Percentiles rank a stretch among this genome's conserved stretches.
Conservation (phyloP, 2,329 filamentous ascomycete genomes). For the Pestalotiopsis sp. region DNA sequence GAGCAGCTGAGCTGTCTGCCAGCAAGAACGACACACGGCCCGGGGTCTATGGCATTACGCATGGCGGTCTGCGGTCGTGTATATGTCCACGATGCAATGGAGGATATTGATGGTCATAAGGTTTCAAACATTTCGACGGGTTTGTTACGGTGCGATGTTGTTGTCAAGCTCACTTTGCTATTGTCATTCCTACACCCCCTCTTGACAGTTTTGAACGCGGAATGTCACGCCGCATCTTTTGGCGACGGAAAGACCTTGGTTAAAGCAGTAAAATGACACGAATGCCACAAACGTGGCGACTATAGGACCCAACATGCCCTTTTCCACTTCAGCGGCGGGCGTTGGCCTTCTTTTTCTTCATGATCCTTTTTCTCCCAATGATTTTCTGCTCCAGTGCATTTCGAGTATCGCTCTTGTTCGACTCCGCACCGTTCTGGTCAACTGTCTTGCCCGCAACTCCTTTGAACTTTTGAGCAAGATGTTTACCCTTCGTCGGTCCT, state of each 20-base stretch:
- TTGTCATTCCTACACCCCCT: too few relatives aligned
- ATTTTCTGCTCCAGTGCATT: slow-evolving; percentile 67
- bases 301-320: neutral
- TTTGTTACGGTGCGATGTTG: neutral
- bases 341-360: slow-evolving; percentile 68
- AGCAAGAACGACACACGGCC: neutral
- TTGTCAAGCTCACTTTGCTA: too few relatives aligned
- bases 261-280: neutral
- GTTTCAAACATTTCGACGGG: neutral
- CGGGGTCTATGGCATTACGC: neutral
- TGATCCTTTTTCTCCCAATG: slow-evolving; percentile 82
- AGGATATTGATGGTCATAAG: neutral
- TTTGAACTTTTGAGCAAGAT: slow-evolving; percentile 16
- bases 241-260: too few relatives aligned
- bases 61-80: too few relatives aligned
- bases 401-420: slow-evolving; percentile 30
- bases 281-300: neutral
- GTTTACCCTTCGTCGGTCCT: slow-evolving; percentile 14
- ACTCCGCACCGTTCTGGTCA: slow-evolving; percentile 12
- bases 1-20: neutral
- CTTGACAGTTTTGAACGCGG: too few relatives aligned
- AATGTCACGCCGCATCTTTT: too few relatives aligned
- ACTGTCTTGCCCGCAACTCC: slow-evolving; percentile 19
- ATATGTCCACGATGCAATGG: too few relatives aligned
- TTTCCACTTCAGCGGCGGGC: slow-evolving; percentile 29